Conservation (phyloP, 306 rosid species). For the Pueraria montana region DNA sequence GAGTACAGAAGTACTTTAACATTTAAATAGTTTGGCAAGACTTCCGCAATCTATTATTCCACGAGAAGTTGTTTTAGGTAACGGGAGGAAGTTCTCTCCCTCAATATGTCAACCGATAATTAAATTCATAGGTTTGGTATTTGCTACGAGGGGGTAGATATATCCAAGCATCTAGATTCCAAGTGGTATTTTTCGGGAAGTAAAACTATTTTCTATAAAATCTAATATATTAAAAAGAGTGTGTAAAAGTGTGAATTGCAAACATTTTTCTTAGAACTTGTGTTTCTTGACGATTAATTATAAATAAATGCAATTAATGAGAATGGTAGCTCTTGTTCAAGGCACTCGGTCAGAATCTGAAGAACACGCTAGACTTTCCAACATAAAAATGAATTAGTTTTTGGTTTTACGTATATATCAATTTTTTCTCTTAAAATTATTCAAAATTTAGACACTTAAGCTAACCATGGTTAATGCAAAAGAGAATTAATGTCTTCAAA, state of each 20-base stretch:
- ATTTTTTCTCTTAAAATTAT: neutral
- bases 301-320: conserved; percentile 5
- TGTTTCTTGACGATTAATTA: neutral
- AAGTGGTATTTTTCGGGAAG: neutral
- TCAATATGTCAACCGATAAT: neutral
- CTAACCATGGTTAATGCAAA: neutral
- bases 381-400: neutral
- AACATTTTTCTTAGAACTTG: neutral
- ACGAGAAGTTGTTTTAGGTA: neutral
- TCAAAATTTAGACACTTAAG: neutral
- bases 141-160: neutral
- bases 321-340: conserved; percentile 13
- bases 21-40: conserved; percentile 6
- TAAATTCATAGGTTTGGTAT: neutral
- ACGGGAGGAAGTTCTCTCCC: neutral
- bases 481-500: neutral
- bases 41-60: neutral
- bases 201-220: neutral
- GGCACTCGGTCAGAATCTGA: neutral
- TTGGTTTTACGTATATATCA: neutral
- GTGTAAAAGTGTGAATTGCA: neutral
- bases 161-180: neutral
- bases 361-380: neutral
- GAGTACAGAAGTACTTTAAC: neutral
- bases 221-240: neutral